These are phyloP conservation scores for Aspergillus fumigatiaffinis DNA, from an alignment of 2,329 filamentous ascomycete species.

Conservation along the genomic window DNA sequence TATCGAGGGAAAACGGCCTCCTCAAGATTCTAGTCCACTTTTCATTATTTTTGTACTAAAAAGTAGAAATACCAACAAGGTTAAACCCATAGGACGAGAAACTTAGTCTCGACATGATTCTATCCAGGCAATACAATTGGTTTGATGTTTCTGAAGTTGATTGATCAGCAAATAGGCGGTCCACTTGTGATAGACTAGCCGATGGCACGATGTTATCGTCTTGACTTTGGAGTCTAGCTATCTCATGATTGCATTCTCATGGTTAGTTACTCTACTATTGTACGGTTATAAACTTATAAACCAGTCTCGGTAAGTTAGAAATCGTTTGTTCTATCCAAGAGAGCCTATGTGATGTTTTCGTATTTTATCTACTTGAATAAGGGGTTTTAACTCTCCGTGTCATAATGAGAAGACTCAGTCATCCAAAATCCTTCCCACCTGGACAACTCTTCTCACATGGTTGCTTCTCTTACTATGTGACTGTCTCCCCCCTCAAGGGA, in stretches of 20 bases:
- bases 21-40: background rate
- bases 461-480: background rate
- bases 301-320: background rate
- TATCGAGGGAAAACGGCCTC: background rate
- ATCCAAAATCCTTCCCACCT: background rate
- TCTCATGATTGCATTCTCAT: background rate
- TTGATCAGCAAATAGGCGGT: background rate
- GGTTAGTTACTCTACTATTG: background rate
- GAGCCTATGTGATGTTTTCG: background rate
- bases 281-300: no score
- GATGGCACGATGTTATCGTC: background rate
- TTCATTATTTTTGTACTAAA: background rate
- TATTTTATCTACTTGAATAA: background rate
- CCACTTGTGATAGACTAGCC: background rate
- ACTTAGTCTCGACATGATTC: background rate
- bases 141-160: background rate
- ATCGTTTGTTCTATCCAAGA: background rate
- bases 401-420: background rate
- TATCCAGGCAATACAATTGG: background rate
- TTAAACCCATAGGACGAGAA: background rate
- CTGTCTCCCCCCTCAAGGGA: constrained; percentile 1
- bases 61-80: background rate
- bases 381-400: background rate
- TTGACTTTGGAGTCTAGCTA: background rate
- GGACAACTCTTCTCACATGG: background rate